phyloP scores from a whole-genome alignment of 2,329 filamentous ascomycete species.

The Ustilaginoidea virens region DNA sequence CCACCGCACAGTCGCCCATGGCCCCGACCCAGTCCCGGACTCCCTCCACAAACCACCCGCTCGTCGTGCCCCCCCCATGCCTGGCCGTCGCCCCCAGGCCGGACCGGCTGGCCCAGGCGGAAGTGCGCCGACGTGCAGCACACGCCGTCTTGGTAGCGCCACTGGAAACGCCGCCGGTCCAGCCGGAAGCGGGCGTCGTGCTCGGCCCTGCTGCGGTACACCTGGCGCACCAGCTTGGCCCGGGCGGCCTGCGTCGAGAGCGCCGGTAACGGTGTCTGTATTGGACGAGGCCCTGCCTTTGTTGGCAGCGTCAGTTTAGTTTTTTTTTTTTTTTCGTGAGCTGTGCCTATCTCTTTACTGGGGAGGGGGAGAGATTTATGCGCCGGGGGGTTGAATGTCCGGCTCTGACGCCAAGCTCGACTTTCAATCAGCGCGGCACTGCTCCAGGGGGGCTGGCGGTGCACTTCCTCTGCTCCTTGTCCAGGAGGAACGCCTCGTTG shows the following conservation, averaged over 20 bases:
- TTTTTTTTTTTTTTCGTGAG: no score
- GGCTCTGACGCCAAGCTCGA: no score
- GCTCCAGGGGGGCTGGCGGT: slow-evolving; percentile 29
- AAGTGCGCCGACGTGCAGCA: slow-evolving; percentile 29
- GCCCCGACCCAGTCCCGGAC: slow-evolving; percentile 31
- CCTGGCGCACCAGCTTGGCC: slow-evolving; percentile 12
- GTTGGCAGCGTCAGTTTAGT: slow-evolving; percentile 6
- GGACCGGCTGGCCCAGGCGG: slow-evolving; percentile 25
- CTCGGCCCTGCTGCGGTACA: slow-evolving; percentile 11
- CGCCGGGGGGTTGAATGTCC: no score
- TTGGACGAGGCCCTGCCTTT: slow-evolving; percentile 23
- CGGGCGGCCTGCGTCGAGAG: slow-evolving; percentile 14
- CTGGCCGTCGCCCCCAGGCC: neutral
- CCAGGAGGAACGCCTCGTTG: slow-evolving; percentile 29
- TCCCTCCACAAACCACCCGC: slow-evolving; percentile 30
- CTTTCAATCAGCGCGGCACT: slow-evolving; percentile 24
- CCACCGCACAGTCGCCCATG: slow-evolving; percentile 25
- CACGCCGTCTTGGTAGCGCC: slow-evolving; percentile 26
- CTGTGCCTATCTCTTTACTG: no score
- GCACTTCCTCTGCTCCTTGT: slow-evolving; percentile 28
- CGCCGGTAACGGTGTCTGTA: slow-evolving; percentile 32
- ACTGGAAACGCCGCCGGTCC: slow-evolving; percentile 28
- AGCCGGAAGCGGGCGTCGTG: slow-evolving; percentile 12
- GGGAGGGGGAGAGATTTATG: no score
- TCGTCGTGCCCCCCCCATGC: slow-evolving; percentile 10